phyloP scores from a whole-genome alignment of 1,139 yeast genomes.

The Taphrina populina region DNA sequence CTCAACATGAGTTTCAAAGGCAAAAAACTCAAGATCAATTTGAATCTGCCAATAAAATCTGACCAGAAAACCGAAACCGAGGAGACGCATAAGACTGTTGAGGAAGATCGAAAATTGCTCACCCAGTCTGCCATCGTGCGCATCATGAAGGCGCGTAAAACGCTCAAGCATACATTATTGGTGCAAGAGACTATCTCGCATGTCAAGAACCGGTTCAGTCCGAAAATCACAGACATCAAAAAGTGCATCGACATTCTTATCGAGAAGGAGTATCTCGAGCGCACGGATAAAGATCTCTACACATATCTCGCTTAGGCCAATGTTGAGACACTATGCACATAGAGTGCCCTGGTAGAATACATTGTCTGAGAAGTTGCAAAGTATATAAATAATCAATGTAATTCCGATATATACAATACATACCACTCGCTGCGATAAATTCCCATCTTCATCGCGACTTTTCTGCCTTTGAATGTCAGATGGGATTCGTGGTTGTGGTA shows the following conservation, averaged over 20 bases:
- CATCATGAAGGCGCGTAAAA: slow-evolving; percentile 67
- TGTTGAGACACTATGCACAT: too few relatives aligned
- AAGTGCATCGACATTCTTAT: slow-evolving; percentile 80
- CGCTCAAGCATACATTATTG: slow-evolving; percentile 71
- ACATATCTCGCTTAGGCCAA: slow-evolving; percentile 71
- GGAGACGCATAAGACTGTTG: slow-evolving; percentile 80
- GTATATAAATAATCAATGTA: too few relatives aligned
- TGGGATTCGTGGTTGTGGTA: too few relatives aligned
- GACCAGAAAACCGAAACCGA: slow-evolving; percentile 76
- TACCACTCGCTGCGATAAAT: too few relatives aligned
- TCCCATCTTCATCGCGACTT: too few relatives aligned
- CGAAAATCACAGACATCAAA: slow-evolving; percentile 81
- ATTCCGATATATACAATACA: too few relatives aligned
- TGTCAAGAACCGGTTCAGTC: slow-evolving; percentile 78
- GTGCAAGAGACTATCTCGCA: slow-evolving; percentile 88
- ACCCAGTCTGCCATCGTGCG: slow-evolving; percentile 92
- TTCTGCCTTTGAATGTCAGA: too few relatives aligned
- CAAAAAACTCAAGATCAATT: slow-evolving; percentile 78
- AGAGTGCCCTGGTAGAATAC: too few relatives aligned
- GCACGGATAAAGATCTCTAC: slow-evolving; percentile 69
- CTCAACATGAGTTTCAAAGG: slow-evolving; percentile 81
- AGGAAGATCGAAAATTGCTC: slow-evolving; percentile 80
- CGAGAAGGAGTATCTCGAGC: slow-evolving; percentile 78
- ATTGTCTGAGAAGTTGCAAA: too few relatives aligned
- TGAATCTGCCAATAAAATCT: slow-evolving; percentile 75